Conservation (phyloP, 805 yeast species). For the Ogataea pignaliae region DNA sequence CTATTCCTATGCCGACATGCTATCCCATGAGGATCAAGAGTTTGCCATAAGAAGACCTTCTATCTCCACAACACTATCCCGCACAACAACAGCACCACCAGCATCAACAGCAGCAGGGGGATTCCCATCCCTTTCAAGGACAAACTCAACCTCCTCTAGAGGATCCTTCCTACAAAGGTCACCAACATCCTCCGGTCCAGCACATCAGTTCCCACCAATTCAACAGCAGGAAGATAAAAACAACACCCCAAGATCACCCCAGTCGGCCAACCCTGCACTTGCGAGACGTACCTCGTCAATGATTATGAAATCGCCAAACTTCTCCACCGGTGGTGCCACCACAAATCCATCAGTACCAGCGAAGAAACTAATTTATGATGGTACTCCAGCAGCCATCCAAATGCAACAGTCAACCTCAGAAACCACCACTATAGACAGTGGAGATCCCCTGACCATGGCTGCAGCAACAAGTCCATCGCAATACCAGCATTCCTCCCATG, state of each 20-base stretch:
- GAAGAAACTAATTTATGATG: too few species aligned
- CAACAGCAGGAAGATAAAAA: slow-evolving; percentile 2
- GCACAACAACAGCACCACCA: slow-evolving; percentile 25
- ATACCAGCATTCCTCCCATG: background rate
- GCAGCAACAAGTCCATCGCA: background rate
- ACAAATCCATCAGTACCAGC: too few species aligned
- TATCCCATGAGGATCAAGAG: slow-evolving; percentile 57
- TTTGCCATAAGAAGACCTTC: slow-evolving; percentile 56
- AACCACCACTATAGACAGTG: slow-evolving; percentile 13
- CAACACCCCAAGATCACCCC: slow-evolving; percentile 1
- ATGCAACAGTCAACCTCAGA: slow-evolving; percentile 19
- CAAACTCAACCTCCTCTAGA: background rate
- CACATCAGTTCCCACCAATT: slow-evolving; percentile 8
- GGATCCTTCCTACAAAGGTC: slow-evolving; percentile 17
- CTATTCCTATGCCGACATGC: slow-evolving; percentile 77
- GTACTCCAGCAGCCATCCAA: too few species aligned
- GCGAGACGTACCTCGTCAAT: background rate
- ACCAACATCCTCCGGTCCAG: slow-evolving; percentile 11
- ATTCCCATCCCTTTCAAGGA: background rate
- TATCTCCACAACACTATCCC: slow-evolving; percentile 39
- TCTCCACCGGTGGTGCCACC: background rate
- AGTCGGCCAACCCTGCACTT: background rate
- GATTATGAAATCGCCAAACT: slow-evolving; percentile 7
- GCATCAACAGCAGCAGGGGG: slow-evolving; percentile 7
- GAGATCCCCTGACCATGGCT: slow-evolving; percentile 4